Percentiles rank a stretch among this genome's conserved stretches.
Conservation (phyloP, 306 rosid species). For the Vicia villosa region DNA sequence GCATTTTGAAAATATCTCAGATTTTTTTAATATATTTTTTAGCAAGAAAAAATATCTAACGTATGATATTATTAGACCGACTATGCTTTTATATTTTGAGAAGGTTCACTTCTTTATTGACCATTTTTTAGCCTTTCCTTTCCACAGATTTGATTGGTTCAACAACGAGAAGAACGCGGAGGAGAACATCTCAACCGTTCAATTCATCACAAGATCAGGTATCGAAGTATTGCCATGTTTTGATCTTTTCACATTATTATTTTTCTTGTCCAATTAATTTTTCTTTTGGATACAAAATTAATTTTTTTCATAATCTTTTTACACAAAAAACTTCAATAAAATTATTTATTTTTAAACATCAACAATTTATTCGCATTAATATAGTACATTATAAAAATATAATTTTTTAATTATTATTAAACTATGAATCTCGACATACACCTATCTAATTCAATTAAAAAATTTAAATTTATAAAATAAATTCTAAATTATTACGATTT, state of each 20-base stretch:
- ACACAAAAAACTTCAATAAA: too few relatives aligned
- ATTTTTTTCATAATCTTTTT: too few relatives aligned
- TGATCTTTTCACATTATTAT: not conserved
- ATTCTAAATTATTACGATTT: too few relatives aligned
- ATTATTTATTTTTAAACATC: too few relatives aligned
- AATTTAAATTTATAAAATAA: too few relatives aligned
- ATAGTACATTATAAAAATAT: too few relatives aligned
- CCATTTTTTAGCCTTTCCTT: not conserved
- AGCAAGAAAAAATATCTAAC: not conserved
- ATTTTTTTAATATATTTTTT: not conserved
- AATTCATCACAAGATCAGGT: slow-evolving; percentile 67
- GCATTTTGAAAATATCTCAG: not conserved
- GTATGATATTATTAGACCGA: not conserved
- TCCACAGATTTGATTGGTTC: slow-evolving; percentile 35
- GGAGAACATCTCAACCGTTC: slow-evolving; percentile 46
- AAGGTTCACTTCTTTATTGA: slow-evolving; percentile 17
- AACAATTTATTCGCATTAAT: too few relatives aligned
- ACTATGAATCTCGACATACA: too few relatives aligned
- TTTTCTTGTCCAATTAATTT: too few relatives aligned
- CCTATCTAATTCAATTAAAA: too few relatives aligned
- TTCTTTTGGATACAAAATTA: too few relatives aligned
- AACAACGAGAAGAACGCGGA: slow-evolving; percentile 42
- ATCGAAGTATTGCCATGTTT: not conserved
- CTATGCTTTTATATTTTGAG: not conserved
- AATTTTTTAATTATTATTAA: too few relatives aligned